phyloP scores from a whole-genome alignment of 1,284 basidiomycete species.

The Somion occarium region DNA sequence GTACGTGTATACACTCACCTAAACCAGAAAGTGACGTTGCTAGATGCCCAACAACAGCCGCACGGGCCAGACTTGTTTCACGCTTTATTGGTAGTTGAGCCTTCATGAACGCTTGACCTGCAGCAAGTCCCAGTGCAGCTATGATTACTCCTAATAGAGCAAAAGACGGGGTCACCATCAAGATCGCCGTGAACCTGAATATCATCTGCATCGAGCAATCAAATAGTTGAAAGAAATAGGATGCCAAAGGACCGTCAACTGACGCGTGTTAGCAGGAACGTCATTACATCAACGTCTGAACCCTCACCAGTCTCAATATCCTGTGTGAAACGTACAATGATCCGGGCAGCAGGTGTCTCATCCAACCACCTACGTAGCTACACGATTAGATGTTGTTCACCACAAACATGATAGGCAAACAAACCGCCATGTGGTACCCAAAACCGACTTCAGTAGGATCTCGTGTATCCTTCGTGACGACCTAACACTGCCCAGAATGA shows the following conservation, averaged over 20 bases:
- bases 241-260: slow-evolving; percentile 24
- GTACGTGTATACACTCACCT: slow-evolving; percentile 40
- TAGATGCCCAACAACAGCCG: slow-evolving; percentile 63
- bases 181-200: slow-evolving; percentile 36
- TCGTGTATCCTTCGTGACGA: slow-evolving; percentile 56
- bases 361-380: slow-evolving; percentile 23
- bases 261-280: neutral
- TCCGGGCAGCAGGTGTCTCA: slow-evolving; percentile 46
- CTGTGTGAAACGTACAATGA: slow-evolving; percentile 50
- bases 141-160: slow-evolving; percentile 34
- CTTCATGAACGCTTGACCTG: slow-evolving; percentile 53
- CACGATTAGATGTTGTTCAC: neutral
- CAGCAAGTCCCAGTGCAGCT: slow-evolving; percentile 36
- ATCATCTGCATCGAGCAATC: slow-evolving; percentile 27
- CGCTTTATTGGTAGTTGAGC: slow-evolving; percentile 74
- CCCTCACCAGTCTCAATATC: slow-evolving; percentile 38
- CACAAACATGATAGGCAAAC: neutral
- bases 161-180: slow-evolving; percentile 38
- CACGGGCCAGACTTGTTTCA: slow-evolving; percentile 60
- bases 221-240: slow-evolving; percentile 17
- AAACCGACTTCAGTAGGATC: slow-evolving; percentile 46
- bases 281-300: neutral
- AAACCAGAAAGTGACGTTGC: slow-evolving; percentile 64
- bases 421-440: slow-evolving; percentile 47
- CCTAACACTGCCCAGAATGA: slow-evolving; percentile 35